Conservation (phyloP, 78 protist genomes). For the Protostelium mycophagum region DNA sequence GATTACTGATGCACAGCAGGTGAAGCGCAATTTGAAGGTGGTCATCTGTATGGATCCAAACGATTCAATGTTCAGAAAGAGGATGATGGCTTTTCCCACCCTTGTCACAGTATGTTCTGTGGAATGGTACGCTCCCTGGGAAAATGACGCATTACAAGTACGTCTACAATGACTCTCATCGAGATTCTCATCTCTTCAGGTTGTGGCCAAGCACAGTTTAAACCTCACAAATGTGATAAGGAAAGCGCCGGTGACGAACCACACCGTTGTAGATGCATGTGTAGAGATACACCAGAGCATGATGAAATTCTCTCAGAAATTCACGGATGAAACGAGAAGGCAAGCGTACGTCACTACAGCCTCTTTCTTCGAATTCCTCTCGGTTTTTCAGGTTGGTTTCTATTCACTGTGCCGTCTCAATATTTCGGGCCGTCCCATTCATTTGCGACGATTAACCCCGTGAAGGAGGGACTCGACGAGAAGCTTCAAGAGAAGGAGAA, state of each 20-base stretch:
- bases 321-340: neutral
- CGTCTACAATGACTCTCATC: neutral
- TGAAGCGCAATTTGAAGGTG: neutral
- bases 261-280: neutral
- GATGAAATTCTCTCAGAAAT: neutral
- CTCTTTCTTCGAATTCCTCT: neutral
- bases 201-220: neutral
- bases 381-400: neutral
- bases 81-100: neutral
- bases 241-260: neutral
- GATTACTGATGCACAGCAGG: neutral
- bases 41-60: neutral
- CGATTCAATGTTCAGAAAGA: neutral
- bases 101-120: neutral
- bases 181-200: neutral
- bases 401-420: too few species aligned
- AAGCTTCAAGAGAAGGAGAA: neutral
- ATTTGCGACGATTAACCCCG: too few species aligned
- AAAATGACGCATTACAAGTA: neutral
- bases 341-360: neutral
- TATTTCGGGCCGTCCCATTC: too few species aligned
- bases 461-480: neutral
- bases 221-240: neutral
- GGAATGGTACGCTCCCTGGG: constrained; percentile 1
- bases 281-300: neutral